Conservation (phyloP, 2,329 filamentous ascomycete genomes). For the Polychaeton citri region DNA sequence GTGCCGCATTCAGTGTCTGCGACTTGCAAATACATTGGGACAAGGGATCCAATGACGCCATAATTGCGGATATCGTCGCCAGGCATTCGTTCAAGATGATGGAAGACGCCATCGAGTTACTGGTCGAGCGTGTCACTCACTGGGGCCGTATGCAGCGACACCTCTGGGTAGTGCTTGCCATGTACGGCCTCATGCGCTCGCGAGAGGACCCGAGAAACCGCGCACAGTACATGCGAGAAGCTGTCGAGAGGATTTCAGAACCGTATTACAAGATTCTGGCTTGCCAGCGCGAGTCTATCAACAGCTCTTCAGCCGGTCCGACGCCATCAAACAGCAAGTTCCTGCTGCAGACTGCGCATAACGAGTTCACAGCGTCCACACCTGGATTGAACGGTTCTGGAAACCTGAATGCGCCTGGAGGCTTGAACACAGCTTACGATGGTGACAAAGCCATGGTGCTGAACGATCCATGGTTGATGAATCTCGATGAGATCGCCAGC, state of each 20-base stretch:
- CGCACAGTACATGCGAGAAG: conserved; percentile 17
- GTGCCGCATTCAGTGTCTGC: conserved; percentile 16
- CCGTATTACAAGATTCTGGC: conserved; percentile 20
- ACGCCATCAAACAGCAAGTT: conserved; percentile 1
- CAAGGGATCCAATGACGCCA: conserved; percentile 10
- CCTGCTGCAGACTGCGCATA: no score
- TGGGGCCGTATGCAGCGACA: conserved; percentile 18
- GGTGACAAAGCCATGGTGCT: conserved; percentile 3
- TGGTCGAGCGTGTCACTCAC: conserved; percentile 16
- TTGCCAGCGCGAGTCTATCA: conserved; percentile 7
- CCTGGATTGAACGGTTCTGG: conserved; percentile 3
- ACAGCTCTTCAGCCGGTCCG: neutral
- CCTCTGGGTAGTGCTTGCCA: conserved; percentile 18
- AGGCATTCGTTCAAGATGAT: conserved; percentile 2
- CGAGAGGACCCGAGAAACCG: conserved; percentile 12
- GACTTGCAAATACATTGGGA: conserved; percentile 11
- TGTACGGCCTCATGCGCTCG: conserved; percentile 14
- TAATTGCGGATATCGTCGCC: conserved; percentile 7
- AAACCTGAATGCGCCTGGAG: neutral
- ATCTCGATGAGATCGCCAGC: conserved; percentile 17
- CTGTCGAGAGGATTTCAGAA: conserved; percentile 16
- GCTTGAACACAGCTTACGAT: neutral
- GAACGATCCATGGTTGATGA: conserved; percentile 6
- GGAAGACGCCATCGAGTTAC: conserved; percentile 14
- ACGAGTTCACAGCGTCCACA: neutral